Percentiles rank a stretch among this genome's conserved stretches.
These are phyloP conservation scores for Ceratobasidium sp. DNA, from an alignment of 1,284 basidiomycete genomes.

Conservation along the genomic window DNA sequence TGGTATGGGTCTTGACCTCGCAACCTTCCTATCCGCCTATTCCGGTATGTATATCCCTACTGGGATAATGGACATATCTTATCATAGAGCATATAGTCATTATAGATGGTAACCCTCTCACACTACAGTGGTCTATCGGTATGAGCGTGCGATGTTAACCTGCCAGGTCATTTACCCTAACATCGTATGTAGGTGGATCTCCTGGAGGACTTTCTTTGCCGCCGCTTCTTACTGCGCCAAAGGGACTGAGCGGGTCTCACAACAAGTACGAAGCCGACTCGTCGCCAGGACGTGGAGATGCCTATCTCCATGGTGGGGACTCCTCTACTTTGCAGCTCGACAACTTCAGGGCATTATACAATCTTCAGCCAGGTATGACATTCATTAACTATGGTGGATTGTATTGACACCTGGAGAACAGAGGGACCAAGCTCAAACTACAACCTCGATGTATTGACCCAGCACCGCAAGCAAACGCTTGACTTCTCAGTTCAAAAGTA, in stretches of 20 bases:
- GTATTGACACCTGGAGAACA: not conserved
- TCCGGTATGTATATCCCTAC: not conserved
- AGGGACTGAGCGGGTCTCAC: slow-evolving; percentile 23
- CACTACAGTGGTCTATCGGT: slow-evolving; percentile 18
- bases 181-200: not conserved
- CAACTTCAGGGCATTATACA: slow-evolving; percentile 1
- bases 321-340: not conserved
- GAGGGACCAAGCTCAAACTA: not conserved
- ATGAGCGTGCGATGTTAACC: not conserved
- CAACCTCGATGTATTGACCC: not conserved
- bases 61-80: not conserved
- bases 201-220: not conserved
- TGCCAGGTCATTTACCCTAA: not conserved
- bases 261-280: slow-evolving; percentile 24
- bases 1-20: slow-evolving; percentile 8
- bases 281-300: slow-evolving; percentile 6
- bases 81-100: not conserved
- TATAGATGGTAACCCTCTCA: not conserved
- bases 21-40: not conserved
- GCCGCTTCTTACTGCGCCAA: slow-evolving; percentile 2
- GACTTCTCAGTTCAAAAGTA: slow-evolving; percentile 12
- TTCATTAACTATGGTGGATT: not conserved
- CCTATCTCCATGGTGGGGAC: slow-evolving; percentile 23
- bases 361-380: slow-evolving; percentile 8
- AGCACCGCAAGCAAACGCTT: slow-evolving; percentile 6